These are phyloP conservation scores for Pseudozyma sp. DNA, from an alignment of 1,284 basidiomycete genomes.

Conservation along the genomic window DNA sequence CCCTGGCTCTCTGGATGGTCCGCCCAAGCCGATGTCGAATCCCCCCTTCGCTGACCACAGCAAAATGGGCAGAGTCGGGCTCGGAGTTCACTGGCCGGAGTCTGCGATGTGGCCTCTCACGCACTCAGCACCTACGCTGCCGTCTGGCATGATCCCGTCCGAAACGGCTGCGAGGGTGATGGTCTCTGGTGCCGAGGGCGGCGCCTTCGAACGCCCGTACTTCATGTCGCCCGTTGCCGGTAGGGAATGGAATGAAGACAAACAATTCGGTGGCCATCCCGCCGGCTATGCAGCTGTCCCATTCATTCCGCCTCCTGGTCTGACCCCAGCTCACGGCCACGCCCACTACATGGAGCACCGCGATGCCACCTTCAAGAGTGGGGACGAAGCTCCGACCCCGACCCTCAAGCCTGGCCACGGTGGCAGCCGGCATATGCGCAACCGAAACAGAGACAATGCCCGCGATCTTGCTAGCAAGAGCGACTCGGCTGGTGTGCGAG, in stretches of 20 bases:
- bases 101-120: slow-evolving; percentile 7
- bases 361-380: background rate
- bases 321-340: background rate
- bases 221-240: background rate
- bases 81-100: slow-evolving; percentile 15
- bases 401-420: background rate
- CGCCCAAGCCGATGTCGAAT: background rate
- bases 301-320: slow-evolving; percentile 17
- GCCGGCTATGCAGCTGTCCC: background rate
- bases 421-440: background rate
- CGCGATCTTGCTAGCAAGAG: slow-evolving; percentile 9
- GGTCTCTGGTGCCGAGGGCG: slow-evolving; percentile 12
- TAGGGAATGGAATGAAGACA: slow-evolving; percentile 1
- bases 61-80: slow-evolving; percentile 3
- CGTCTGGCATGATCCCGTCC: slow-evolving; percentile 4
- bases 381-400: background rate
- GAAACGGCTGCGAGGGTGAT: slow-evolving; percentile 1
- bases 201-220: slow-evolving; percentile 3
- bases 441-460: slow-evolving; percentile 3
- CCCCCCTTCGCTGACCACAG: slow-evolving; percentile 5
- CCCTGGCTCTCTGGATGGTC: background rate
- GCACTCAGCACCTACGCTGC: background rate
- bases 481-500: background rate
- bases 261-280: slow-evolving; percentile 7
- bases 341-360: background rate